These are phyloP conservation scores for Phytopythium kandeliae DNA, from an alignment of 352 stramenopile genomes.

Conservation along the genomic window DNA sequence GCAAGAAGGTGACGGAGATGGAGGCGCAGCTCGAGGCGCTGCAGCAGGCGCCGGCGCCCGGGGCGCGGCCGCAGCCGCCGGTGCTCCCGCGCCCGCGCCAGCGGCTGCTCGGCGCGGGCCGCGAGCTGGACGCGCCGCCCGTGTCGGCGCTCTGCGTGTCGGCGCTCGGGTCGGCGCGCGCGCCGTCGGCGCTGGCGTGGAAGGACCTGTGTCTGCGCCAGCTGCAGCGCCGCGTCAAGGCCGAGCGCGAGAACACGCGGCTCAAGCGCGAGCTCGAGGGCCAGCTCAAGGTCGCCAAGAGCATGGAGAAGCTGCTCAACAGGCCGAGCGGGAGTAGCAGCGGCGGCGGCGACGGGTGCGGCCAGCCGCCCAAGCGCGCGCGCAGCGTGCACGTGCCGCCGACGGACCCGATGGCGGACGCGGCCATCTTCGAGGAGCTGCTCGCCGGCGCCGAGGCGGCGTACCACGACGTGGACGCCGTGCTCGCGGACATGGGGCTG, in stretches of 20 bases:
- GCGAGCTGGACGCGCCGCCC: background rate
- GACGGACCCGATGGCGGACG: too few relatives aligned
- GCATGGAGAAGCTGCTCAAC: constrained; percentile 30
- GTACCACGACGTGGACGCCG: constrained; percentile 28
- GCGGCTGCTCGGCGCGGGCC: too few relatives aligned
- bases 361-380: too few relatives aligned
- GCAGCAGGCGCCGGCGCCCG: too few relatives aligned
- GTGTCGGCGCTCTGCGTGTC: background rate
- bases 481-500: constrained; percentile 17
- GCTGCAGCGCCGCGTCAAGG: constrained; percentile 23
- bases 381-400: too few relatives aligned
- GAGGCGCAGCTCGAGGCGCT: constrained; percentile 26
- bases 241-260: constrained; percentile 37
- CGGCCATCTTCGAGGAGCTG: constrained; percentile 18
- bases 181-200: constrained; percentile 16
- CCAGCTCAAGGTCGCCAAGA: constrained; percentile 41
- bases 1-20: constrained; percentile 35
- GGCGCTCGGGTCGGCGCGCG: background rate
- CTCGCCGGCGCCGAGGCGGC: constrained; percentile 25
- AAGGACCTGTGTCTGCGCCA: constrained; percentile 27
- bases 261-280: constrained; percentile 40
- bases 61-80: too few relatives aligned
- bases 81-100: too few relatives aligned
- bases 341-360: too few relatives aligned
- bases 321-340: too few relatives aligned